Base-by-base conservation (phyloP, 2,329 filamentous ascomycete species). In the Claviceps maximensis region DNA sequence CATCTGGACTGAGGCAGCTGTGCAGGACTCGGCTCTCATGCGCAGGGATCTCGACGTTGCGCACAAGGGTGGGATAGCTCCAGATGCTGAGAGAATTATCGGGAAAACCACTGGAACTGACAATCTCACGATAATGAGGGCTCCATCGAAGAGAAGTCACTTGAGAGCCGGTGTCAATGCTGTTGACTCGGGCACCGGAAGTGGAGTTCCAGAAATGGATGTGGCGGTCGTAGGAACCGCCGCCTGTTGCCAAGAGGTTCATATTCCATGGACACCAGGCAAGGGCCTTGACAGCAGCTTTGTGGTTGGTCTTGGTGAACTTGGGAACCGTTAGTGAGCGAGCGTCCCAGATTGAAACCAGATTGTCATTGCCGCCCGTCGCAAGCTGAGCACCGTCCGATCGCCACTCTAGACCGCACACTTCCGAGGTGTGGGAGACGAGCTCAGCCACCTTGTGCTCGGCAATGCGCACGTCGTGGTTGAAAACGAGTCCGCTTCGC, bases 181-280 rank as follows among this genome's bases (percentile, higher is more conserved):
- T 95, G 83, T 98, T 98, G 74, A 95, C 90, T 62, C 93, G 87
- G 51, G 93, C 91, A 56, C 93, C 93, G 4, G 91, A 95, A 23
- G 93, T 97, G 47, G 90, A 94, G 79, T 98, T 98, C 93, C 93
- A 98, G 81, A 98, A 98, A 77, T 98, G 93, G 70, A 98, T 98
- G 73, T 96, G 87, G 61, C 89, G 87, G 69, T 98, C 93, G 70
- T 96, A 94, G 45, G 89, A 94, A 61, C 93, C 93, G 65, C 93
- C 93, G 54, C 93, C 93, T 45, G 93, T 97, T 54, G 93, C 93
- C 48, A 98, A 85, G 49, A 97, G 83, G 77, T 96, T 97, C 71
- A 88, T 83, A 74, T 95, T 93, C 93, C 93, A 98, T 45, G 93
- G 93, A 78, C 93, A 98, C 93, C 93, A 98, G 58, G 89, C 87